These are phyloP conservation scores for Aspergillus sp. DNA, from an alignment of 2,329 filamentous ascomycete genomes.

Conservation along the genomic window DNA sequence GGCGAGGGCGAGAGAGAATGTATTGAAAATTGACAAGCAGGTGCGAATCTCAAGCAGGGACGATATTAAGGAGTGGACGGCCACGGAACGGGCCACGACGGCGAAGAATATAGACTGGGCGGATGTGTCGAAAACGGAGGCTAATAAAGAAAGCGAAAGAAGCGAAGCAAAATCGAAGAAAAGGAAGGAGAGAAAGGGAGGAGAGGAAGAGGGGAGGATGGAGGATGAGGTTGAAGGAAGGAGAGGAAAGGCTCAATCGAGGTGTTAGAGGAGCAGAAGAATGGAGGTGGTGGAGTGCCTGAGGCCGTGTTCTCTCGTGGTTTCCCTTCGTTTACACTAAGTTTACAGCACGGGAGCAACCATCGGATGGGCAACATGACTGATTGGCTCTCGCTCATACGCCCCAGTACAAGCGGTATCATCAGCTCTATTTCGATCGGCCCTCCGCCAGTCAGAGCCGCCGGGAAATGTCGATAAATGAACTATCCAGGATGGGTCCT, in stretches of 20 bases:
- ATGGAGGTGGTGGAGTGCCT: conserved; percentile 11
- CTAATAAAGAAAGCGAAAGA: conserved; percentile 13
- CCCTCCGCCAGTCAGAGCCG: conserved; percentile 11
- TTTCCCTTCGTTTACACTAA: neutral
- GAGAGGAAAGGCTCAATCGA: conserved; percentile 18
- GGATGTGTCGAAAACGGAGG: conserved; percentile 10
- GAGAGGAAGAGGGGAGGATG: conserved; percentile 14
- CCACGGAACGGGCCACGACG: conserved; percentile 31
- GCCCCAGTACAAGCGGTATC: conserved; percentile 13
- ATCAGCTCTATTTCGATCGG: conserved; percentile 15
- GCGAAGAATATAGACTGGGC: conserved; percentile 8
- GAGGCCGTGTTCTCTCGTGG: conserved; percentile 6
- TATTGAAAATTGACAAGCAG: conserved; percentile 4
- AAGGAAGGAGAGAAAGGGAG: conserved; percentile 11
- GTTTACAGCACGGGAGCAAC: neutral
- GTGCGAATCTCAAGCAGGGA: conserved; percentile 11
- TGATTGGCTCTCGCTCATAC: conserved; percentile 12
- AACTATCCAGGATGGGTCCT: conserved; percentile 8
- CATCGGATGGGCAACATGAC: neutral
- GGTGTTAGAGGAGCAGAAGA: neutral
- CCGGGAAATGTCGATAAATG: conserved; percentile 6
- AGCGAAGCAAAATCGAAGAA: conserved; percentile 10
- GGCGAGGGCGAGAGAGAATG: conserved; percentile 3
- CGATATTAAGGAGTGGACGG: conserved; percentile 39
- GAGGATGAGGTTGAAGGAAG: conserved; percentile 20